A percentile compares a stretch with the other conserved stretches of the same genome.
These are phyloP conservation scores for Verbascum thapsus DNA, from an alignment of 257 asterid genomes.

Conservation along the genomic window DNA sequence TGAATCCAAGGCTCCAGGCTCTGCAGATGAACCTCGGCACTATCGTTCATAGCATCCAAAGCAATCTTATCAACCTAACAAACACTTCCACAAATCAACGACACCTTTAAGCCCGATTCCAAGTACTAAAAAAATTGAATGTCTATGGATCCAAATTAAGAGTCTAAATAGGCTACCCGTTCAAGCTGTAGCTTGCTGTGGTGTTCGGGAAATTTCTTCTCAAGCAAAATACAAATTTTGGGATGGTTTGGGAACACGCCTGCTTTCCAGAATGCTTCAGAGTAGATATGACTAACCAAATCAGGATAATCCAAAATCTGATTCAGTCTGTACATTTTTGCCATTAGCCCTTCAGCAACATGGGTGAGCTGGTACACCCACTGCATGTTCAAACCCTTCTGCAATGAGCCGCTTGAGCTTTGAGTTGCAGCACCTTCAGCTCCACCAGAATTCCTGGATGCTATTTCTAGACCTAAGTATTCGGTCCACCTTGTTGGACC, in stretches of 20 bases:
- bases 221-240: conserved; percentile 78
- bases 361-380: conserved; percentile 95
- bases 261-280: conserved; percentile 93
- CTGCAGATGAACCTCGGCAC: conserved; percentile 85
- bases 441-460: conserved; percentile 55
- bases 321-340: conserved; percentile 90
- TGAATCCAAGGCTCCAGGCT: conserved; percentile 98
- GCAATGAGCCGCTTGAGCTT: conserved; percentile 52
- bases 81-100: conserved; percentile 27
- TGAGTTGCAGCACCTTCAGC: conserved; percentile 52
- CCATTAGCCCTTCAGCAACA: conserved; percentile 97
- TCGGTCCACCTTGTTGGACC: conserved; percentile 95
- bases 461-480: conserved; percentile 79
- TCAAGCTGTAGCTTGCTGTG: conserved; percentile 95
- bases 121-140: conserved; percentile 20
- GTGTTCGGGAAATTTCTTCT: conserved; percentile 96
- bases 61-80: conserved; percentile 88
- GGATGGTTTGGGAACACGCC: conserved; percentile 96
- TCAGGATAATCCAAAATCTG: conserved; percentile 98
- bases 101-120: conserved; percentile 18
- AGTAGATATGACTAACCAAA: conserved; percentile 68
- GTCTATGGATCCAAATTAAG: conserved; percentile 13
- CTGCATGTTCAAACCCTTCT: conserved; percentile 93
- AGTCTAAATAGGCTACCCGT: conserved; percentile 58
- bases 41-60: conserved; percentile 80